Percentiles rank a stretch among this genome's conserved stretches.
These are phyloP conservation scores for Phaffia australis DNA, from an alignment of 768 basidiomycete species.

Conservation along the genomic window DNA sequence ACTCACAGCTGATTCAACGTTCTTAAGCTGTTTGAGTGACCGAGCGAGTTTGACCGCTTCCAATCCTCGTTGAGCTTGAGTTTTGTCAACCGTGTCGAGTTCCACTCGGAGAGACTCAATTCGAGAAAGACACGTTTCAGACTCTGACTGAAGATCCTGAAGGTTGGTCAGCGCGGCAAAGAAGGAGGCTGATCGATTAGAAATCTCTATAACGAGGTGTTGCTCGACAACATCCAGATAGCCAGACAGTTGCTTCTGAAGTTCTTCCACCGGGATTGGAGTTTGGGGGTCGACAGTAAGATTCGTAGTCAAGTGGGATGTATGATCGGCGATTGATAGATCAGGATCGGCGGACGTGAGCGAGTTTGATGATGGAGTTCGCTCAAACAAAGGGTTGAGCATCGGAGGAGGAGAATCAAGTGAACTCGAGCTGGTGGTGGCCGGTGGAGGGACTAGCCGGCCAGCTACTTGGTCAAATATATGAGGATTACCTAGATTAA, in stretches of 20 bases:
- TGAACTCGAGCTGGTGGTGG: neutral
- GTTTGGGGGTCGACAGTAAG: slow-evolving; percentile 15
- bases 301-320: neutral
- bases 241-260: slow-evolving; percentile 81
- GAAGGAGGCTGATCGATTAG: slow-evolving; percentile 79
- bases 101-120: slow-evolving; percentile 61
- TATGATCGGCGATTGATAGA: slow-evolving; percentile 21
- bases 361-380: slow-evolving; percentile 15
- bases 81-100: slow-evolving; percentile 63
- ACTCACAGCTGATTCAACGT: slow-evolving; percentile 53
- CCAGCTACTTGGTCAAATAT: slow-evolving; percentile 67
- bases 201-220: slow-evolving; percentile 87
- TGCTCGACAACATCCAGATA: slow-evolving; percentile 89
- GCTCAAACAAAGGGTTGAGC: slow-evolving; percentile 7
- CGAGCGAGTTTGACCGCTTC: slow-evolving; percentile 51
- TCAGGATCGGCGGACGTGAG: slow-evolving; percentile 6
- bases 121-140: slow-evolving; percentile 64
- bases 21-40: slow-evolving; percentile 47
- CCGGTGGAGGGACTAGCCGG: slow-evolving; percentile 33
- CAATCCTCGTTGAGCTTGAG: slow-evolving; percentile 67
- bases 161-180: slow-evolving; percentile 92
- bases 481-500: slow-evolving; percentile 68
- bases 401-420: slow-evolving; percentile 19
- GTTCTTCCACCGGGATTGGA: slow-evolving; percentile 44
- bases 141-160: slow-evolving; percentile 82